Evolutionary conservation across 2,329 filamentous ascomycete species (phyloP).

Genomic region (Cyphellophora europaea): DNA sequence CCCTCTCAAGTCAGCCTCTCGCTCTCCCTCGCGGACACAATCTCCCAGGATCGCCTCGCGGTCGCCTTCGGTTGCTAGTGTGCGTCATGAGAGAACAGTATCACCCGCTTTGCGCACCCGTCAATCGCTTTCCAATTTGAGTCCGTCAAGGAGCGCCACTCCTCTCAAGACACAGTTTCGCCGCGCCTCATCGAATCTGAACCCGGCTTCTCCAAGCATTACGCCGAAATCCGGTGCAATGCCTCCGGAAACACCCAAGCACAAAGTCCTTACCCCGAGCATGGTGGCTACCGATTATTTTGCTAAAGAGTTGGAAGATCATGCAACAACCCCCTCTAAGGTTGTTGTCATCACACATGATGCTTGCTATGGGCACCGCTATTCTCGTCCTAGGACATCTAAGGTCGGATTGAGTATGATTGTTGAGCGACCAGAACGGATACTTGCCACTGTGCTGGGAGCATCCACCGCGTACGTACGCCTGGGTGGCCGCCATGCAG

Average conservation of each 20-base stretch:
- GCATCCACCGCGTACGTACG: conserved; percentile 81
- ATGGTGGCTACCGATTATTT: conserved; percentile 61
- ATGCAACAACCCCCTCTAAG: conserved; percentile 45
- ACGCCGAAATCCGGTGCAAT: conserved; percentile 27
- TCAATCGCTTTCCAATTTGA: conserved; percentile 14
- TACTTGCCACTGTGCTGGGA: conserved; percentile 74
- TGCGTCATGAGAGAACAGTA: background rate
- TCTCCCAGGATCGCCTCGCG: too few species aligned
- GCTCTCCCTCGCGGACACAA: too few species aligned
- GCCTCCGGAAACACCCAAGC: conserved; percentile 11
- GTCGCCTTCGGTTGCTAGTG: background rate
- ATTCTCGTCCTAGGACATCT: conserved; percentile 69
- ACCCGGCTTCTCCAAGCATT: conserved; percentile 34
- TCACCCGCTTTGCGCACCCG: background rate
- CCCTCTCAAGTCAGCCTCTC: too few species aligned
- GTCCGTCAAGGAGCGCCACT: conserved; percentile 11
- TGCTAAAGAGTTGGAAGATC: conserved; percentile 55
- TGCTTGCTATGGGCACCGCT: conserved; percentile 89
- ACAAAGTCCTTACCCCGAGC: conserved; percentile 35
- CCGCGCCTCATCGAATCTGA: conserved; percentile 24
- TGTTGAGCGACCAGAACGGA: conserved; percentile 85
- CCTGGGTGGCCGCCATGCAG: conserved; percentile 65
- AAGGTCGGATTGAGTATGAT: conserved; percentile 66
- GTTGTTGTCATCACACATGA: conserved; percentile 85
- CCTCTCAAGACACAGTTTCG: conserved; percentile 22